Percentiles rank a stretch among this genome's conserved stretches.
Conservation (phyloP, 352 stramenopile species). For the Pythium oligandrum region DNA sequence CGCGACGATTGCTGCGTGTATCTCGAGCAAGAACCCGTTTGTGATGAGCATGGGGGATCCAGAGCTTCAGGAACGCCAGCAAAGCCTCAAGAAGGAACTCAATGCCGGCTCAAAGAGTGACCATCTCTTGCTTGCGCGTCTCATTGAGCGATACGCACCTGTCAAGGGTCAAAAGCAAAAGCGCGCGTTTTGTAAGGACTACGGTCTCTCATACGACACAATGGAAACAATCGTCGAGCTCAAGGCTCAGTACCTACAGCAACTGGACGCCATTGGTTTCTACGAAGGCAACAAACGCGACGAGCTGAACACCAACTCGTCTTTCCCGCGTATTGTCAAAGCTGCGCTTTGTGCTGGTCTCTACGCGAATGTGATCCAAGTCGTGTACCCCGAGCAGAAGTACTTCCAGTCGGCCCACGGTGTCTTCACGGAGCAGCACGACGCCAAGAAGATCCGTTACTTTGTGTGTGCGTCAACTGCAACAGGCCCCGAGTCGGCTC, state of each 20-base stretch:
- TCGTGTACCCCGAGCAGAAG: conserved; percentile 90
- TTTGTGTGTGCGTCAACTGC: conserved; percentile 59
- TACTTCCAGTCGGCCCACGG: conserved; percentile 93
- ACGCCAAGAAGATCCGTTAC: conserved; percentile 93
- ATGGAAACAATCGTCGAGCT: conserved; percentile 92
- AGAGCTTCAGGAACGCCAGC: conserved; percentile 48
- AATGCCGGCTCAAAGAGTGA: conserved; percentile 67
- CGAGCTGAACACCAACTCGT: conserved; percentile 54
- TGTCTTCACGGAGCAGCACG: conserved; percentile 85
- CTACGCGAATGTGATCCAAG: conserved; percentile 76
- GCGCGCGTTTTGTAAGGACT: conserved; percentile 63
- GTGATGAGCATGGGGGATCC: conserved; percentile 65
- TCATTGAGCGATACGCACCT: conserved; percentile 71
- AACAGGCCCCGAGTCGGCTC: conserved; percentile 5
- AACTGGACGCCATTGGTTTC: conserved; percentile 74
- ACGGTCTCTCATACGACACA: conserved; percentile 79
- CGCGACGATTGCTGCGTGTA: conserved; percentile 76
- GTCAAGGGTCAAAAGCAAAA: conserved; percentile 44
- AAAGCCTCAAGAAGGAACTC: conserved; percentile 65
- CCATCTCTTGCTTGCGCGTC: conserved; percentile 67
- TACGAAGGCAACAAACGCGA: conserved; percentile 42
- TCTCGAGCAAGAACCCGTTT: conserved; percentile 78
- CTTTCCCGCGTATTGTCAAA: conserved; percentile 90
- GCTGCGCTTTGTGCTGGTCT: conserved; percentile 75
- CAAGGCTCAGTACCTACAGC: conserved; percentile 81